Evolutionary conservation across 306 rosid genomes (phyloP).

Genomic region (Sindora glabra): DNA sequence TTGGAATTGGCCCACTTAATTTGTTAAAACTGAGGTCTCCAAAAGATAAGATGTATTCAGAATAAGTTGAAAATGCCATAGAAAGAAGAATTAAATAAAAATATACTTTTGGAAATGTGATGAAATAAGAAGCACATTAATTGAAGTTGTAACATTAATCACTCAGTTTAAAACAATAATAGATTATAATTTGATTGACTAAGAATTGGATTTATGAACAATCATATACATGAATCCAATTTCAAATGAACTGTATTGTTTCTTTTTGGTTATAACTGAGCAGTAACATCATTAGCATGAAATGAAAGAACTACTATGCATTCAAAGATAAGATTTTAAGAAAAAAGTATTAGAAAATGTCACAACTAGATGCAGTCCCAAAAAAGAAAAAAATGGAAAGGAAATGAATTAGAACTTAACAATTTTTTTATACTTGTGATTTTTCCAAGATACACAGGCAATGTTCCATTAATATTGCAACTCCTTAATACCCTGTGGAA

Average conservation of each 20-base stretch:
- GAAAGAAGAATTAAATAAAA: background rate
- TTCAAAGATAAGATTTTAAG: too few relatives aligned
- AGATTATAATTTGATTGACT: too few relatives aligned
- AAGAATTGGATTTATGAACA: too few relatives aligned
- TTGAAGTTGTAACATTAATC: too few relatives aligned
- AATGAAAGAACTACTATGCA: background rate
- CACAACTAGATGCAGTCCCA: background rate
- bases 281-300: too few relatives aligned
- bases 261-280: too few relatives aligned
- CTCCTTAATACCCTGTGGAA: slow-evolving; percentile 52
- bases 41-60: slow-evolving; percentile 3
- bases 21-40: slow-evolving; percentile 85
- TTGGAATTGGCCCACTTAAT: slow-evolving; percentile 53
- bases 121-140: background rate
- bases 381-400: slow-evolving; percentile 9
- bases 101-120: background rate
- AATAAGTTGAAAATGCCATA: background rate
- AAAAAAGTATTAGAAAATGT: background rate
- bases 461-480: slow-evolving; percentile 60
- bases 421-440: slow-evolving; percentile 26
- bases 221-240: too few relatives aligned
- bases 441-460: slow-evolving; percentile 28
- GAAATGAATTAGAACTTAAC: slow-evolving; percentile 19
- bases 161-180: too few relatives aligned
- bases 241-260: too few relatives aligned